Percentiles rank a stretch among this genome's conserved stretches.
Conservation (phyloP, 306 rosid genomes). For the Dicorynia guianensis region DNA sequence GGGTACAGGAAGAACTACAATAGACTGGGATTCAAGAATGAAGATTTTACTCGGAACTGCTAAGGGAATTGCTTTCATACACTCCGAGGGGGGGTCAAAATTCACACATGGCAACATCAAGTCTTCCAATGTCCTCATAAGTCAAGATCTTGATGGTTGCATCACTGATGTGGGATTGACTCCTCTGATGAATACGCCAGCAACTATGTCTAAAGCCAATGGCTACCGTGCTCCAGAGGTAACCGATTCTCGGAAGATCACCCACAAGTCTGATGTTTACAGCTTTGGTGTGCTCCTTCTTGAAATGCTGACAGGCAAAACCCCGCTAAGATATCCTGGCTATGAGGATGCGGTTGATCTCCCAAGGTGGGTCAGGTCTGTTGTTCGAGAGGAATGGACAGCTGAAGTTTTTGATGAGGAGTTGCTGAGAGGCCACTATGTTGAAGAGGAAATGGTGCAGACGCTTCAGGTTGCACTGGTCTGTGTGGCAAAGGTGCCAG, state of each 20-base stretch:
- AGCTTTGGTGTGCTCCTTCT: slow-evolving; percentile 77
- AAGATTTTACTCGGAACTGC: slow-evolving; percentile 62
- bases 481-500: slow-evolving; percentile 61
- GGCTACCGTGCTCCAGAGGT: slow-evolving; percentile 70
- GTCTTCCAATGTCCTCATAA: slow-evolving; percentile 70
- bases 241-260: slow-evolving; percentile 46
- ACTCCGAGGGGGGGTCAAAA: slow-evolving; percentile 52
- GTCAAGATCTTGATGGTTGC: slow-evolving; percentile 59
- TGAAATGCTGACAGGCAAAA: slow-evolving; percentile 73
- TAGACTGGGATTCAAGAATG: slow-evolving; percentile 70
- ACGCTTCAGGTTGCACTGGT: slow-evolving; percentile 74
- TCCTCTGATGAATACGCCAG: slow-evolving; percentile 53
- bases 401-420: slow-evolving; percentile 79
- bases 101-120: slow-evolving; percentile 71
- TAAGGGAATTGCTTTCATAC: slow-evolving; percentile 67
- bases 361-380: slow-evolving; percentile 79
- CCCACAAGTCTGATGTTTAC: slow-evolving; percentile 72
- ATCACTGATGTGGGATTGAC: slow-evolving; percentile 64
- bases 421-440: slow-evolving; percentile 53
- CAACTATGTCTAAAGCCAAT: slow-evolving; percentile 49
- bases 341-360: slow-evolving; percentile 65
- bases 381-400: slow-evolving; percentile 79
- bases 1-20: slow-evolving; percentile 53
- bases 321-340: slow-evolving; percentile 58
- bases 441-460: slow-evolving; percentile 81